phyloP scores from a whole-genome alignment of 2,329 filamentous ascomycete genomes.

The Talaromyces sp. region DNA sequence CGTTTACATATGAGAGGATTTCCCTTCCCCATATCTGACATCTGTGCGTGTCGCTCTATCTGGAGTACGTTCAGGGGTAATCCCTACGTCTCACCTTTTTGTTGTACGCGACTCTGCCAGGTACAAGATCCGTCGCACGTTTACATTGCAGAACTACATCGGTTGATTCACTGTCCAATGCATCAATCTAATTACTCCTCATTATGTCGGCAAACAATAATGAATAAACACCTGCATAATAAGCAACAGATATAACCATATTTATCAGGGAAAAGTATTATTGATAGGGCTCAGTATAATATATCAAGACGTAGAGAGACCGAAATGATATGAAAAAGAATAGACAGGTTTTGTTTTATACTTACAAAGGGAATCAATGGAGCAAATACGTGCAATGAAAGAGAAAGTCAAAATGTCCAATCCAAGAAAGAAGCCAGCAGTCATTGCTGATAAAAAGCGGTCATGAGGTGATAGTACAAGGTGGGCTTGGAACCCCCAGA shows the following conservation, averaged over 20 bases:
- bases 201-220: background rate
- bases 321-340: conserved; percentile 10
- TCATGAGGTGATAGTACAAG: conserved; percentile 15
- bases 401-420: background rate
- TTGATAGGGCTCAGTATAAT: background rate
- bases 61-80: background rate
- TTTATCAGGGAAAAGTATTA: conserved; percentile 9
- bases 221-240: background rate
- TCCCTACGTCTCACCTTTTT: background rate
- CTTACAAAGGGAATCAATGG: conserved; percentile 14
- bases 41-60: background rate
- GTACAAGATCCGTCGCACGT: background rate
- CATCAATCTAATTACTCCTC: background rate
- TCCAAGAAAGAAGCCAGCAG: background rate
- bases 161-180: background rate
- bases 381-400: conserved; percentile 6
- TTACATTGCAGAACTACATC: background rate
- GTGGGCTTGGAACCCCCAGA: background rate
- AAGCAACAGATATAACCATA: background rate
- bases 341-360: conserved; percentile 13
- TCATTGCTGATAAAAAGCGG: background rate
- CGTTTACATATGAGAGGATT: background rate
- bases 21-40: background rate
- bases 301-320: conserved; percentile 5
- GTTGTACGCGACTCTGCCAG: background rate